A percentile compares a stretch with the other conserved stretches of the same genome.
phyloP scores from a whole-genome alignment of 108 stramenopile genomes.

The Poteriospumella lacustris region DNA sequence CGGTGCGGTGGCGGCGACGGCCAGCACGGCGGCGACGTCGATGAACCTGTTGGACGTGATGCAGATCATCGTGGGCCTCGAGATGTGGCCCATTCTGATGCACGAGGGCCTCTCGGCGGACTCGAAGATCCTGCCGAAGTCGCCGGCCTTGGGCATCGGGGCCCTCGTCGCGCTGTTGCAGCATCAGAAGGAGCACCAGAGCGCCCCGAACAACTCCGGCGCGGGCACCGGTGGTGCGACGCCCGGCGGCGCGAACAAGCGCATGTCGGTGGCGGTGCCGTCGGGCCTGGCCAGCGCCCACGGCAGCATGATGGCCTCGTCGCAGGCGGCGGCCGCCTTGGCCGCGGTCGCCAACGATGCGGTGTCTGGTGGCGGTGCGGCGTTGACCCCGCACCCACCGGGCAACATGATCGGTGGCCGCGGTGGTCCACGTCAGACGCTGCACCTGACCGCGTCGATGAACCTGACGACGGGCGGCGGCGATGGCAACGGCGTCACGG shows the following conservation, averaged over 20 bases:
- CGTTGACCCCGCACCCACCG: no score
- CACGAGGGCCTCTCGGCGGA: not conserved
- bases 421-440: no score
- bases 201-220: no score
- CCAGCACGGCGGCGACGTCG: not conserved
- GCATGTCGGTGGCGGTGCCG: not conserved
- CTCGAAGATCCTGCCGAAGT: not conserved
- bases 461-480: no score
- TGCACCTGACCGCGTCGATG: no score
- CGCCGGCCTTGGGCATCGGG: not conserved
- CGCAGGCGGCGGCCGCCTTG: no score
- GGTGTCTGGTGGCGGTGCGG: no score
- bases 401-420: no score
- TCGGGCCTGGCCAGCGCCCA: no score
- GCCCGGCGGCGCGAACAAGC: not conserved
- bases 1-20: not conserved
- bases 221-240: not conserved
- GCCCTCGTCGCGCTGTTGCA: not conserved
- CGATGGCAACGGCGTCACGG: no score
- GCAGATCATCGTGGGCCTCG: not conserved
- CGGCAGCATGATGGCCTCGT: no score
- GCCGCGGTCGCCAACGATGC: no score
- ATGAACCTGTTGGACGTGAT: not conserved
- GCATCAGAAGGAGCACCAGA: not conserved
- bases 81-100: not conserved